Conservation (phyloP, 495 filamentous ascomycete species). For the Clohesyomyces aquaticus region DNA sequence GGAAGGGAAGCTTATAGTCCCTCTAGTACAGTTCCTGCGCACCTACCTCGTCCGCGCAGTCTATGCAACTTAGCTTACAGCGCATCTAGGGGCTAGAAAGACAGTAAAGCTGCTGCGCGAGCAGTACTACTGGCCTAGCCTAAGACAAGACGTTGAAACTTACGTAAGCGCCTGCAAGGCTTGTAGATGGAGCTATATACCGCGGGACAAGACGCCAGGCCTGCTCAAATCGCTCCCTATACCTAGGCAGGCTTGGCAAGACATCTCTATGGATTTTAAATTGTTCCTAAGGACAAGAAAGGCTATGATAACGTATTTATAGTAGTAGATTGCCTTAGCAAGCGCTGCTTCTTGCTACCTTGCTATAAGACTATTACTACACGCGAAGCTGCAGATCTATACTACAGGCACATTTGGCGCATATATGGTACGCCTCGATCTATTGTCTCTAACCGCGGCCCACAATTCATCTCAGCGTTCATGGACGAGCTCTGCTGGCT, state of each 20-base stretch:
- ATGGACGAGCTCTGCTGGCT: conserved; percentile 32
- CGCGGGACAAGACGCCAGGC: conserved; percentile 22
- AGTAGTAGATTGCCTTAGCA: background rate
- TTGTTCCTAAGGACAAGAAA: background rate
- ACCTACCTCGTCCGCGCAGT: background rate
- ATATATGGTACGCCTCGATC: conserved; percentile 25
- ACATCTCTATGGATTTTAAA: conserved; percentile 6
- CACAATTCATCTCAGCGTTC: conserved; percentile 32
- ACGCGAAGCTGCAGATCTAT: background rate
- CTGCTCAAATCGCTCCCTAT: conserved; percentile 35
- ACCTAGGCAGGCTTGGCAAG: conserved; percentile 16
- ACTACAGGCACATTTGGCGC: conserved; percentile 16
- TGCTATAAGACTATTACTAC: conserved; percentile 5
- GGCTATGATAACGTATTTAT: background rate
- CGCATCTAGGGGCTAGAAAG: background rate
- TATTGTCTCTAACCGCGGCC: conserved; percentile 38
- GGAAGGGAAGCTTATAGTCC: background rate
- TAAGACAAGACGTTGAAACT: conserved; percentile 20
- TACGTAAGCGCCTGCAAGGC: conserved; percentile 29
- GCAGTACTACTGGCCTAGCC: conserved; percentile 21
- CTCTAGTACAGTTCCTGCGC: background rate
- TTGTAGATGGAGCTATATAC: conserved; percentile 27
- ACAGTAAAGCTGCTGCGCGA: background rate
- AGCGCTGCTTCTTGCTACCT: conserved; percentile 1
- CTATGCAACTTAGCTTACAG: conserved; percentile 5